Conservation (phyloP, 306 rosid genomes). For the Rosa persica region DNA sequence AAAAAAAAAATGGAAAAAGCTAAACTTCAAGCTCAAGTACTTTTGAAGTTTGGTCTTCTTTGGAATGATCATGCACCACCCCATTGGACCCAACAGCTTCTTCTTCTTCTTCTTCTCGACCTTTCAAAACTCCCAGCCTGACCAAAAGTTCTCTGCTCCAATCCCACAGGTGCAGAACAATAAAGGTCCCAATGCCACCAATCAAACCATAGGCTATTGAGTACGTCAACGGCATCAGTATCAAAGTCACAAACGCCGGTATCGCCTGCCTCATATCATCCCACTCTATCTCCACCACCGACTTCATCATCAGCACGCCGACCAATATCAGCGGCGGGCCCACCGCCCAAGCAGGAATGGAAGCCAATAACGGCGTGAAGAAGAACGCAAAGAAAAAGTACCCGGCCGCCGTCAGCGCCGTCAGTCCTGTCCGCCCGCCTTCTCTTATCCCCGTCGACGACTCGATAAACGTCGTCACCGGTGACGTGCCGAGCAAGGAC, state of each 20-base stretch:
- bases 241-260: conserved; percentile 86
- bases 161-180: conserved; percentile 71
- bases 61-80: conserved; percentile 1
- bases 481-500: conserved; percentile 78
- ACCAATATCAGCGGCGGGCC: conserved; percentile 96
- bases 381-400: conserved; percentile 76
- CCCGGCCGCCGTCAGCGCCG: conserved; percentile 70
- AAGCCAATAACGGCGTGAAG: conserved; percentile 90
- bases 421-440: conserved; percentile 91
- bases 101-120: neutral
- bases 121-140: conserved; percentile 32
- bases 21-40: conserved; percentile 32
- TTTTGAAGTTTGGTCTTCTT: conserved; percentile 30
- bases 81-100: conserved; percentile 7
- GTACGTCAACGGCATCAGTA: conserved; percentile 85
- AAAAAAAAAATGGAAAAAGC: conserved; percentile 1
- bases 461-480: conserved; percentile 83
- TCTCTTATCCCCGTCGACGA: conserved; percentile 93
- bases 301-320: conserved; percentile 93
- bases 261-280: conserved; percentile 88
- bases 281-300: conserved; percentile 92
- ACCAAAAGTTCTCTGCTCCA: conserved; percentile 46
- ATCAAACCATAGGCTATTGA: conserved; percentile 86
- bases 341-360: conserved; percentile 99
- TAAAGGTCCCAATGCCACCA: conserved; percentile 83